A percentile compares a stretch with the other conserved stretches of the same genome.
phyloP scores from a whole-genome alignment of 306 rosid genomes.

The Biancaea sappan region DNA sequence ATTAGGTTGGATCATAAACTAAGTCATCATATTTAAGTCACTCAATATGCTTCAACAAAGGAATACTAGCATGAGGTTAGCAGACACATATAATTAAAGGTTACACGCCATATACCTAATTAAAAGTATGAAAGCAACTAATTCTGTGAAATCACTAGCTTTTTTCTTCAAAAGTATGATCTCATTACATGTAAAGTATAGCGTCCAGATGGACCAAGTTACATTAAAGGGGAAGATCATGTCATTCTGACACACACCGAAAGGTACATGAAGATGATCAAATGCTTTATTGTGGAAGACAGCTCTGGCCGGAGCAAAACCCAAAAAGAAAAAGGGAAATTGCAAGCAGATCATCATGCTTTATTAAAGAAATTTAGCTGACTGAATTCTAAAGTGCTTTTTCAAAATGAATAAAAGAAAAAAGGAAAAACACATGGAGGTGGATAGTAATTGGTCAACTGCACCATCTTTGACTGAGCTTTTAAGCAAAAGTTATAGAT shows the following conservation, averaged over 20 bases:
- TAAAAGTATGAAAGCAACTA: constrained; percentile 15
- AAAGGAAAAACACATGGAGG: neutral
- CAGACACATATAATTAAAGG: constrained; percentile 24
- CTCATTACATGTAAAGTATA: neutral
- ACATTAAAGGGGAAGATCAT: neutral
- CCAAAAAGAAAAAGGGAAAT: no score
- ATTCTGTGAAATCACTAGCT: neutral
- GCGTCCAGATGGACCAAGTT: neutral
- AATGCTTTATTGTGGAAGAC: neutral
- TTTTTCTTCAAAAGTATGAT: neutral
- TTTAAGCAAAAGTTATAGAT: neutral
- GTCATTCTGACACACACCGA: neutral
- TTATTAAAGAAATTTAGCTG: neutral
- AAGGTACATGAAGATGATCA: neutral
- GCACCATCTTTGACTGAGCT: neutral
- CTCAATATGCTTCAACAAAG: constrained; percentile 12
- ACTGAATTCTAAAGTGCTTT: neutral
- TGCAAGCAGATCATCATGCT: neutral
- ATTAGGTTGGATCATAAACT: no score
- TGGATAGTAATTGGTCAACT: neutral
- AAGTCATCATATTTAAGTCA: no score
- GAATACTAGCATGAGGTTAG: constrained; percentile 5
- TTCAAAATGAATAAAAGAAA: neutral
- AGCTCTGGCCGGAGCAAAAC: no score
- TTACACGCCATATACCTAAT: constrained; percentile 23